Evolutionary conservation across 208 protist genomes (phyloP).

Genomic region (Leishmania major): DNA sequence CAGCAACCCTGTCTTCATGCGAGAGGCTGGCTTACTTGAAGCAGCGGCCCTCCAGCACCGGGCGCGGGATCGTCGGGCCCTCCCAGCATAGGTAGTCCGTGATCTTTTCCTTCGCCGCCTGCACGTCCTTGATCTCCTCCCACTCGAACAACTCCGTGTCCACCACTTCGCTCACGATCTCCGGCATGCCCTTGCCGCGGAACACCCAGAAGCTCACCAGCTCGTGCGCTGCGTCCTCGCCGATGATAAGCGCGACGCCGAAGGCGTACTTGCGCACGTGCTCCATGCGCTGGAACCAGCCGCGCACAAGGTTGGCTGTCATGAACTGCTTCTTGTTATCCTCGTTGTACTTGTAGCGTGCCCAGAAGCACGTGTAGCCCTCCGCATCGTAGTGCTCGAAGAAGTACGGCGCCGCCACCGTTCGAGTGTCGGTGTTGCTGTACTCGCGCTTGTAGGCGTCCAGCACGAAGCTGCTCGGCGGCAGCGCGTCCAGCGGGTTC

Average conservation of each 20-base stretch:
- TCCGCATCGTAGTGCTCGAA: no score
- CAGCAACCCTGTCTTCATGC: no score
- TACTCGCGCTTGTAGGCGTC: no score
- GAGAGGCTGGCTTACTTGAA: slow-evolving; percentile 75
- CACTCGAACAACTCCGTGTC: slow-evolving; percentile 83
- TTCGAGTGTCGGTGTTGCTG: no score
- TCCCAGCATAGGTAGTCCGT: slow-evolving; percentile 87
- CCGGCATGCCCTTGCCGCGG: slow-evolving; percentile 81
- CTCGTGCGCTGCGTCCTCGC: slow-evolving; percentile 76
- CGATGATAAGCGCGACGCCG: slow-evolving; percentile 79
- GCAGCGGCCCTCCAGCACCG: slow-evolving; percentile 73
- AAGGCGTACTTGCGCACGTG: slow-evolving; percentile 86
- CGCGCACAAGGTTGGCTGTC: slow-evolving; percentile 81
- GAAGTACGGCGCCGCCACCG: no score
- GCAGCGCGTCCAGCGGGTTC: no score
- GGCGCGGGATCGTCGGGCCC: slow-evolving; percentile 72
- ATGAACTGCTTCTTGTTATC: slow-evolving; percentile 86
- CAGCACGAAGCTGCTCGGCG: no score
- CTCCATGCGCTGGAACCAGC: slow-evolving; percentile 89
- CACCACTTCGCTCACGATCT: slow-evolving; percentile 72
- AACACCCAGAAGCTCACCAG: slow-evolving; percentile 79
- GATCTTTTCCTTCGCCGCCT: slow-evolving; percentile 70
- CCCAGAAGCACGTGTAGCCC: no score
- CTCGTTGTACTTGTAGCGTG: no score
- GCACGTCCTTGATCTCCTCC: slow-evolving; percentile 72